phyloP scores from a whole-genome alignment of 176 grass and related monocot species.

The Bolboschoenus planiculmis region DNA sequence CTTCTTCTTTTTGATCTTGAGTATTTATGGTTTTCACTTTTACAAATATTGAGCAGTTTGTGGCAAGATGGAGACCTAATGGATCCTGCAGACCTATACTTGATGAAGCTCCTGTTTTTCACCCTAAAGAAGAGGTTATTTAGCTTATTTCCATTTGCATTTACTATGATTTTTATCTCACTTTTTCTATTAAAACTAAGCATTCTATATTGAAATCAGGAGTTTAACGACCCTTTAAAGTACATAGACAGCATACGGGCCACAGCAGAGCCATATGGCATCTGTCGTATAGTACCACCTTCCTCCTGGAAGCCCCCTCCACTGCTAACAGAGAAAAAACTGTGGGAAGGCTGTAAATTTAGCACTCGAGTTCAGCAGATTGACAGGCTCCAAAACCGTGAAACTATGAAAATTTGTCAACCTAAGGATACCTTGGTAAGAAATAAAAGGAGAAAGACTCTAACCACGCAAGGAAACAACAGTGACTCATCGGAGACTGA shows the following conservation, averaged over 20 bases:
- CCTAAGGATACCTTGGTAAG: conserved; percentile 1
- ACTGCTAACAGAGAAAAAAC: conserved; percentile 54
- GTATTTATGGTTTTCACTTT: conserved; percentile 7
- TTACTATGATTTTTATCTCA: not conserved
- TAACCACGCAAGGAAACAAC: conserved; percentile 38
- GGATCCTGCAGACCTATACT: conserved; percentile 50
- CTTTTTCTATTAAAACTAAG: not conserved
- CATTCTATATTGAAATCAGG: conserved; percentile 28
- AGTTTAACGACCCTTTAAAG: conserved; percentile 82
- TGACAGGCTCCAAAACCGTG: conserved; percentile 87
- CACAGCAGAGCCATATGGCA: conserved; percentile 64
- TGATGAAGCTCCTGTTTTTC: conserved; percentile 55
- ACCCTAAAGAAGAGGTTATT: conserved; percentile 19
- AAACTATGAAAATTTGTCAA: conserved; percentile 45
- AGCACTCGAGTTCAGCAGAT: conserved; percentile 70
- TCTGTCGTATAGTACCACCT: conserved; percentile 93
- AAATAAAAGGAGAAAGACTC: conserved; percentile 63
- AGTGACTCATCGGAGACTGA: conserved; percentile 20
- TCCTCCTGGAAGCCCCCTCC: conserved; percentile 83
- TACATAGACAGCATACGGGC: conserved; percentile 71
- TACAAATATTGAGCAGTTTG: conserved; percentile 36
- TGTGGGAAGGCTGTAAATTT: conserved; percentile 72
- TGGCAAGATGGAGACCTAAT: conserved; percentile 72
- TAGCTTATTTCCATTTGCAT: not conserved
- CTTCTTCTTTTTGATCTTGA: not conserved